Evolutionary conservation across 176 grass and related monocot species (phyloP).

Genomic region (Themeda triandra): DNA sequence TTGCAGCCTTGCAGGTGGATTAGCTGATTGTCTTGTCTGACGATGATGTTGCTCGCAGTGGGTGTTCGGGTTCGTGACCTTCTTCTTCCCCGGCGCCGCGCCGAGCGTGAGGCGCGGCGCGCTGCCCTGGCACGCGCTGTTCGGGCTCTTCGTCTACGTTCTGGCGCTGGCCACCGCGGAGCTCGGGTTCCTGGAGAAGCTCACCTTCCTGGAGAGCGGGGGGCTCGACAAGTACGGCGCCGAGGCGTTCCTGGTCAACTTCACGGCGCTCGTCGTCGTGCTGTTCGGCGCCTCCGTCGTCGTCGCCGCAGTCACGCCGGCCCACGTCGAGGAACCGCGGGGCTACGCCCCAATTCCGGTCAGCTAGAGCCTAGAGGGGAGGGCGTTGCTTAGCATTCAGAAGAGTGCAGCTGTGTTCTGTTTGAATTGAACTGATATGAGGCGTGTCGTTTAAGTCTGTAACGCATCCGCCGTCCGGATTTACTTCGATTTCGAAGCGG

Average conservation of each 20-base stretch:
- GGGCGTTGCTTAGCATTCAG: not conserved
- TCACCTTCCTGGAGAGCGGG: slow-evolving; percentile 76
- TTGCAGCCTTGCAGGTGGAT: not conserved
- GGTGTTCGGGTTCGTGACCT: slow-evolving; percentile 74
- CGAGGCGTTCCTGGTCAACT: slow-evolving; percentile 85
- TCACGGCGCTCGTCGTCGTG: slow-evolving; percentile 63
- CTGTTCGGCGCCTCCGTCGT: slow-evolving; percentile 65
- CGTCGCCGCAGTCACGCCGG: slow-evolving; percentile 56
- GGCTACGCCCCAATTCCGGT: slow-evolving; percentile 63
- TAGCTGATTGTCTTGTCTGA: not conserved
- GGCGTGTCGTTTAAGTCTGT: not conserved
- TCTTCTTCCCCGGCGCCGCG: slow-evolving; percentile 63
- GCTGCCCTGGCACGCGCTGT: slow-evolving; percentile 86
- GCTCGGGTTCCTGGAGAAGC: slow-evolving; percentile 89
- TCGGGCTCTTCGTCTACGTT: slow-evolving; percentile 86
- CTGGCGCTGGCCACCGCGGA: slow-evolving; percentile 69
- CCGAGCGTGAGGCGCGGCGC: slow-evolving; percentile 47
- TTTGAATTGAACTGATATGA: not conserved
- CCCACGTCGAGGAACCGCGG: slow-evolving; percentile 34
- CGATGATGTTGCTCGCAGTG: slow-evolving; percentile 41
- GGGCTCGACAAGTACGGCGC: slow-evolving; percentile 73
- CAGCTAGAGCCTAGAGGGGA: slow-evolving; percentile 21
- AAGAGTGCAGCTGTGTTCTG: not conserved
- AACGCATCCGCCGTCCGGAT: not conserved
- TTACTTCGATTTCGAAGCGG: not conserved